phyloP scores from a whole-genome alignment of 768 basidiomycete genomes.

The Epithele typhae region DNA sequence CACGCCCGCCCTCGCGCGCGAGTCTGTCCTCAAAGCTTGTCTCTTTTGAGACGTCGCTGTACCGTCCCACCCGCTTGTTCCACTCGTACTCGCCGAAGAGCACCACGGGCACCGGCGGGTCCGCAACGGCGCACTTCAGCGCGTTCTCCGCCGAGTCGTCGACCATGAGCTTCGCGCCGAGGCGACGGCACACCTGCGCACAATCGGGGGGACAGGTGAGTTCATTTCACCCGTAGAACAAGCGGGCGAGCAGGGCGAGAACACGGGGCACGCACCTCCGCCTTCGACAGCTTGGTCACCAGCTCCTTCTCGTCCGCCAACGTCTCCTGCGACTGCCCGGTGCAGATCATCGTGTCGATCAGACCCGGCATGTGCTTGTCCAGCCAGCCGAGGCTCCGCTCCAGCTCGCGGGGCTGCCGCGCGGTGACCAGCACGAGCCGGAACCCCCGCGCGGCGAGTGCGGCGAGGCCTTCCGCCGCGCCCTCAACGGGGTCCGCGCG shows the following conservation, averaged over 20 bases:
- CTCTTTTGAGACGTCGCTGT: constrained; percentile 43
- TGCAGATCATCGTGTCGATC: constrained; percentile 64
- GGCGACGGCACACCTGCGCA: constrained; percentile 54
- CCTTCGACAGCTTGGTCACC: constrained; percentile 60
- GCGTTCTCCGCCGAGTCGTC: constrained; percentile 84
- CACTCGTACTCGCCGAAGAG: constrained; percentile 77
- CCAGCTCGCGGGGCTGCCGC: constrained; percentile 49
- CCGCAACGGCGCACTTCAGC: constrained; percentile 46
- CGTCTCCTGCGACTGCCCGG: constrained; percentile 62
- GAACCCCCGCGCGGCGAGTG: constrained; percentile 59
- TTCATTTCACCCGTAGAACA: too few species aligned
- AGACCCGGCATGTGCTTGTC: constrained; percentile 59
- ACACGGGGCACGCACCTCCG: constrained; percentile 43
- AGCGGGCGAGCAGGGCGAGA: too few species aligned
- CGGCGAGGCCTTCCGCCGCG: constrained; percentile 52
- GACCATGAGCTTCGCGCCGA: constrained; percentile 63
- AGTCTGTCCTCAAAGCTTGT: constrained; percentile 50
- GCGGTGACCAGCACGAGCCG: constrained; percentile 74
- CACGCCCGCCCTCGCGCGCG: constrained; percentile 40
- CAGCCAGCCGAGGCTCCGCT: constrained; percentile 64
- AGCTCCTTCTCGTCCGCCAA: constrained; percentile 42
- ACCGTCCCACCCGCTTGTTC: constrained; percentile 56
- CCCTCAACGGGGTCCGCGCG: constrained; percentile 52
- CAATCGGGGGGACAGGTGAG: too few species aligned
- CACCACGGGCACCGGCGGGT: constrained; percentile 52